Percentiles rank a stretch among this genome's conserved stretches.
Conservation (phyloP, 2,329 filamentous ascomycete species). For the Hymenoscyphus salicellus region DNA sequence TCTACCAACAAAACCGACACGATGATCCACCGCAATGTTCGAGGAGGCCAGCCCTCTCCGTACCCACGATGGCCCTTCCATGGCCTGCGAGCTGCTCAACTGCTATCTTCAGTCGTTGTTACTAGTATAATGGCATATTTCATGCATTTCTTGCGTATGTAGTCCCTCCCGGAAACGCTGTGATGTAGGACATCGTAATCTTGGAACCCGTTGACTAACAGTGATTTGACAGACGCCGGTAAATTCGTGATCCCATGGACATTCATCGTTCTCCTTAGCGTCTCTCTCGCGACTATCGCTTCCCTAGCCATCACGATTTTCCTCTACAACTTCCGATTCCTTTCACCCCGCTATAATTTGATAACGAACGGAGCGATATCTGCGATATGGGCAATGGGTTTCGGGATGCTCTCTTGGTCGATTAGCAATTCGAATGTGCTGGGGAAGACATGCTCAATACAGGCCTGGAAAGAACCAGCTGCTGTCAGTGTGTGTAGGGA, state of each 20-base stretch:
- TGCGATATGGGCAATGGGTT: slow-evolving; percentile 28
- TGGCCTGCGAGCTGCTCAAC: slow-evolving; percentile 27
- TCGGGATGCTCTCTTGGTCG: slow-evolving; percentile 30
- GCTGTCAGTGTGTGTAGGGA: slow-evolving; percentile 30
- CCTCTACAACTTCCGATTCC: slow-evolving; percentile 34
- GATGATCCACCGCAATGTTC: slow-evolving; percentile 27
- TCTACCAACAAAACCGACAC: slow-evolving; percentile 10
- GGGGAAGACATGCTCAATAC: slow-evolving; percentile 24
- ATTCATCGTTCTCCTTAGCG: slow-evolving; percentile 29
- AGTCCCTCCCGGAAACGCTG: neutral
- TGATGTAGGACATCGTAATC: too few species aligned
- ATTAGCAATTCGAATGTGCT: slow-evolving; percentile 28
- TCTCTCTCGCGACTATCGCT: slow-evolving; percentile 28
- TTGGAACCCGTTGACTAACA: neutral
- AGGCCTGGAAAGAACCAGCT: slow-evolving; percentile 26
- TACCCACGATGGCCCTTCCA: slow-evolving; percentile 33
- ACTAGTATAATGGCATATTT: slow-evolving; percentile 33
- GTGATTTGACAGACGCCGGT: slow-evolving; percentile 14
- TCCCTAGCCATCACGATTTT: slow-evolving; percentile 29
- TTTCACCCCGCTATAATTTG: slow-evolving; percentile 32
- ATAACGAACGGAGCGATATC: slow-evolving; percentile 27
- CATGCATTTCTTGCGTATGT: slow-evolving; percentile 32
- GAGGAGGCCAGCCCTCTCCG: slow-evolving; percentile 31
- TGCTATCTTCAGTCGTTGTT: slow-evolving; percentile 27
- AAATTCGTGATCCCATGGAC: slow-evolving; percentile 31